Evolutionary conservation across 129 eudicot genomes (phyloP).

Genomic region (Tagetes erecta): DNA sequence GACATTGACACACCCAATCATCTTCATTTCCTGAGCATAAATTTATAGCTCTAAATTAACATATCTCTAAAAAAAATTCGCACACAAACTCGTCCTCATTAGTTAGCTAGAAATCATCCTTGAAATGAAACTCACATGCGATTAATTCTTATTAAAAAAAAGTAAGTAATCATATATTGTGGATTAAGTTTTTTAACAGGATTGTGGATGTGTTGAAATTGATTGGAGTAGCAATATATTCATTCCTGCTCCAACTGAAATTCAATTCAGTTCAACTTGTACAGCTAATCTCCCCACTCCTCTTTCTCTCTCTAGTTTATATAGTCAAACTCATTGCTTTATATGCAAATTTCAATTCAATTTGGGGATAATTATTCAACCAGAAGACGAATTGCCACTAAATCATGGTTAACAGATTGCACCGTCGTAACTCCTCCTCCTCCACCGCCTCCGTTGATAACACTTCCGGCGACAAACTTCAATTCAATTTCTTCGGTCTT

Average conservation of each 20-base stretch:
- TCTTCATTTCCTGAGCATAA: too few relatives aligned
- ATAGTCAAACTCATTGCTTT: slow-evolving; percentile 20
- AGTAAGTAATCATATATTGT: too few relatives aligned
- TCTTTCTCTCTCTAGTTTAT: slow-evolving; percentile 29
- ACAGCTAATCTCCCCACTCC: slow-evolving; percentile 35
- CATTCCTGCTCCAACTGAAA: slow-evolving; percentile 41
- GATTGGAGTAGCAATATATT: slow-evolving; percentile 31
- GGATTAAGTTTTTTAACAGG: too few relatives aligned
- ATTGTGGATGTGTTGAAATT: slow-evolving; percentile 12
- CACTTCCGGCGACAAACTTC: slow-evolving; percentile 43
- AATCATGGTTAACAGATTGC: slow-evolving; percentile 58
- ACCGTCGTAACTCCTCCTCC: slow-evolving; percentile 52
- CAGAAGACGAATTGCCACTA: neutral
- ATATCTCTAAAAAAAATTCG: too few relatives aligned
- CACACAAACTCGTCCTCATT: too few relatives aligned
- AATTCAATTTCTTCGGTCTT: slow-evolving; percentile 53
- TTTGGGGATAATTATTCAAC: slow-evolving; percentile 10
- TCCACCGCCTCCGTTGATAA: slow-evolving; percentile 43
- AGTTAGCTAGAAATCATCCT: too few relatives aligned
- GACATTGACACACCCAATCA: too few relatives aligned
- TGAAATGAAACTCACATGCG: too few relatives aligned
- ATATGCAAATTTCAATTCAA: neutral
- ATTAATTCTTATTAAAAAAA: too few relatives aligned
- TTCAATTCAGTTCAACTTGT: slow-evolving; percentile 38
- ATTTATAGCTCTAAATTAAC: too few relatives aligned